Evolutionary conservation across 306 rosid species (phyloP), one percentile per base, ranked within the genome.

Genomic region (Medicago truncatula): DNA sequence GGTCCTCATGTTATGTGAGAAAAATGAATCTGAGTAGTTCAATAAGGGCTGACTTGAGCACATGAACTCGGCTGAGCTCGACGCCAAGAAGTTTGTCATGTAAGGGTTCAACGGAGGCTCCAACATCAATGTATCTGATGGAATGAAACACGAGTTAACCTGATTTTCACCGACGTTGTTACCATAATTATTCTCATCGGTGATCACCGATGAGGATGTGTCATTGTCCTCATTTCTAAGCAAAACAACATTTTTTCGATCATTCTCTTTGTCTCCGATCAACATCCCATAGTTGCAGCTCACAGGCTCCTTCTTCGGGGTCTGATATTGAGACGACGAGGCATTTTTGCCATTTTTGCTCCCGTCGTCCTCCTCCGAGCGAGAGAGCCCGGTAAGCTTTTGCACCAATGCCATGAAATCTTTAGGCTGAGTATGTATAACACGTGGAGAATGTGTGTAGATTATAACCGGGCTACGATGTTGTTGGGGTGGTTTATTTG

Each of bases 371-470:
- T 83, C 85, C 0, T 83, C 85, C 0, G 87, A 75, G 5, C 67
- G 84, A 13, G 89, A 78, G 13, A 70, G 84, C 2, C 97, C 96
- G 0, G 97, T 92, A 69, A 92, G 89, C 65, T 88, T 90, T 57
- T 92, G 97, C 70, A 90, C 96, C 83, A 92, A 68, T 4, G 89
- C 81, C 96, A 90, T 92, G 62, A 92, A 92, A 31, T 85, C 87
- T n/a, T 67, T 79, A 4, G 92, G 96, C 9, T 86, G 83, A 17
- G 96, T 92, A 28, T 92, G 96, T 16, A 92, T 92, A 5, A 90
- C 12, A n/a, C 85, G 86, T 0, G 97, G 97, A 6, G 96, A 88
- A 82, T 92, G 97, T 5, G 97, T 90, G 76, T 92, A 92, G 23
- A 92, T 92, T 10, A 92, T 92, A 2, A 92, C 91, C 1, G 96